These are phyloP conservation scores for Saturnispora quitensis DNA, from an alignment of 805 yeast genomes.

Conservation along the genomic window DNA sequence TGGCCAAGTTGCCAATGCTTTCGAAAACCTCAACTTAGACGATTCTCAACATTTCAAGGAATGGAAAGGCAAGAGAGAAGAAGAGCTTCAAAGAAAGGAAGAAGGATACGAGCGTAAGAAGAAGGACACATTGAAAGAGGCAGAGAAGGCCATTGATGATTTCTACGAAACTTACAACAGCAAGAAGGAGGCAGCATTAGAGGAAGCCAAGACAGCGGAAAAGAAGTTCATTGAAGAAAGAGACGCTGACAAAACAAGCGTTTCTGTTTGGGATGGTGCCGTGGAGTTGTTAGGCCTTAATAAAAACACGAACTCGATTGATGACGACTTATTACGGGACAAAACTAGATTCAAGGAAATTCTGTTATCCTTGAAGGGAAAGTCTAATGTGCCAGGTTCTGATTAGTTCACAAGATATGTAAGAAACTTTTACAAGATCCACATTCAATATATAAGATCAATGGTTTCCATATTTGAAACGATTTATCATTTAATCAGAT, in stretches of 20 bases:
- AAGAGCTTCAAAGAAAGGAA: conserved; percentile 76
- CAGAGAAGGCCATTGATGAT: conserved; percentile 77
- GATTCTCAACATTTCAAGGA: conserved; percentile 55
- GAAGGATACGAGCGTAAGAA: conserved; percentile 55
- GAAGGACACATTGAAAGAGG: conserved; percentile 60
- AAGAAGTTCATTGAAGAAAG: conserved; percentile 63
- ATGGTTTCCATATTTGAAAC: too few species aligned
- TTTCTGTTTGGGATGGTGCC: conserved; percentile 50
- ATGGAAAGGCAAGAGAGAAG: conserved; percentile 76
- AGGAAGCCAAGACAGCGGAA: conserved; percentile 57
- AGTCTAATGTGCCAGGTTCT: conserved; percentile 48
- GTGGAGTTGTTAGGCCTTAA: conserved; percentile 34
- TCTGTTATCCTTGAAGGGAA: conserved; percentile 44
- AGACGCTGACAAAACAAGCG: conserved; percentile 48
- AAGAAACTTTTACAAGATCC: not conserved
- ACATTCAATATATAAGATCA: not conserved
- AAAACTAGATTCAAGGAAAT: conserved; percentile 44
- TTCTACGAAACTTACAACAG: conserved; percentile 85
- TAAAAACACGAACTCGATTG: conserved; percentile 29
- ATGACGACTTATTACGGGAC: conserved; percentile 32
- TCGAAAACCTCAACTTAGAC: conserved; percentile 28
- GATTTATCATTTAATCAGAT: too few species aligned
- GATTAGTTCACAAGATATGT: not conserved
- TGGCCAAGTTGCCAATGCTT: conserved; percentile 28
- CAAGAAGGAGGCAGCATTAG: conserved; percentile 65